These are phyloP conservation scores for Perkinsus chesapeaki DNA, from an alignment of 169 alveolate species.

Conservation along the genomic window DNA sequence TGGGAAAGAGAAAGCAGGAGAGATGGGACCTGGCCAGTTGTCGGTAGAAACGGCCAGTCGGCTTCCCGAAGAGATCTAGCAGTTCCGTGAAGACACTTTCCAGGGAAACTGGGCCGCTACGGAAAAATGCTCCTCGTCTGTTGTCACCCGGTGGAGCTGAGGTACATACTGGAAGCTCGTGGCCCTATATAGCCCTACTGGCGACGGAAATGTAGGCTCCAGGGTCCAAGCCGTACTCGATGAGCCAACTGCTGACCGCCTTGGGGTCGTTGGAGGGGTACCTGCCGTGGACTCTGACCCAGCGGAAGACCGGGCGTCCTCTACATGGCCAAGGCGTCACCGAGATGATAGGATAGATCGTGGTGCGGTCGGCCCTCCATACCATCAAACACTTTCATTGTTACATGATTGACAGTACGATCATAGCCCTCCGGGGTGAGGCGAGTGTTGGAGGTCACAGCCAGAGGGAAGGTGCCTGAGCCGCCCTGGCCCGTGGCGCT, in stretches of 20 bases:
- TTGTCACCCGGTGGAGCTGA: neutral
- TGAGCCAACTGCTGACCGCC: neutral
- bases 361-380: neutral
- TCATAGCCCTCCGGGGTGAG: slow-evolving; percentile 29
- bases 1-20: neutral
- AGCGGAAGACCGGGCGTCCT: neutral
- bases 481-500: neutral
- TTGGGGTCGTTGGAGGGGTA: slow-evolving; percentile 18
- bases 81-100: slow-evolving; percentile 15
- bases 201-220: neutral
- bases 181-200: neutral
- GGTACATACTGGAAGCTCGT: neutral
- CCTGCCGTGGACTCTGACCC: neutral
- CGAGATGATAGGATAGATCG: neutral
- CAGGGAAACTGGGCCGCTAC: neutral
- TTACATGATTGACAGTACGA: slow-evolving; percentile 12
- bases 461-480: neutral
- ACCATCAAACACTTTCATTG: neutral
- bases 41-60: slow-evolving; percentile 24
- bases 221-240: neutral
- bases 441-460: slow-evolving; percentile 15
- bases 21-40: slow-evolving; percentile 3
- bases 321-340: neutral
- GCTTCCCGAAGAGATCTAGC: slow-evolving; percentile 34
- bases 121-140: neutral